These are phyloP conservation scores for Aspergillus brunneoviolaceus DNA, from an alignment of 2,329 filamentous ascomycete species.

Conservation along the genomic window DNA sequence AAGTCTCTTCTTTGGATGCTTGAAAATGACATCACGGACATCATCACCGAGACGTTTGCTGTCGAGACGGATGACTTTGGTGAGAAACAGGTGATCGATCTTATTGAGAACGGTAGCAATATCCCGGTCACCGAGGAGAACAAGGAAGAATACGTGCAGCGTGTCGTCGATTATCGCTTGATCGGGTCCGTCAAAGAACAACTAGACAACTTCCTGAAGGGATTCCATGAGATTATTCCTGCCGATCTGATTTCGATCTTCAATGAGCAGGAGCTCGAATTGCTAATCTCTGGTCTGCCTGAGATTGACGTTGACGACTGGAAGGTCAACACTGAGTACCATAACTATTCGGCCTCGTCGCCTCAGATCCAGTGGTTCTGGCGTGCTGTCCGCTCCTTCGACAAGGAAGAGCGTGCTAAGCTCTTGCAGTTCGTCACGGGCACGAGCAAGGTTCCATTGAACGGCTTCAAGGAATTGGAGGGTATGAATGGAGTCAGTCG, in stretches of 20 bases:
- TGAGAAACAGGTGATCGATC: conserved; percentile 80
- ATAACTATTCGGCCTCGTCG: conserved; percentile 92
- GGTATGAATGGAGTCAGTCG: conserved; percentile 98
- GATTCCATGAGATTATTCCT: conserved; percentile 98
- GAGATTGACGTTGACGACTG: conserved; percentile 98
- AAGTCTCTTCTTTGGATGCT: conserved; percentile 98
- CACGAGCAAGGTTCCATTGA: conserved; percentile 95
- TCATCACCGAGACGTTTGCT: conserved; percentile 94
- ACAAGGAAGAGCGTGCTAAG: conserved; percentile 98
- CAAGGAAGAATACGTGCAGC: conserved; percentile 94
- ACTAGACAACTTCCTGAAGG: conserved; percentile 87
- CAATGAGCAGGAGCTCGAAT: conserved; percentile 95
- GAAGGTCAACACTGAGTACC: conserved; percentile 98
- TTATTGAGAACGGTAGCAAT: conserved; percentile 83
- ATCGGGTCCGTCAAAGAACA: conserved; percentile 91
- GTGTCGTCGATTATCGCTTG: conserved; percentile 91
- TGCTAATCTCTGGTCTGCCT: conserved; percentile 92
- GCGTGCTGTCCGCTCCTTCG: conserved; percentile 93
- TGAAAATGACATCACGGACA: conserved; percentile 96
- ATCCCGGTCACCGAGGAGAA: conserved; percentile 96
- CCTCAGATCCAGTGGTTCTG: conserved; percentile 99
- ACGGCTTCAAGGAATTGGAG: conserved; percentile 98
- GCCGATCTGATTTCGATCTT: conserved; percentile 94
- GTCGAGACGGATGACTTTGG: conserved; percentile 94
- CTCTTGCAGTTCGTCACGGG: conserved; percentile 96